These are phyloP conservation scores for Podaxis sp. DNA, from an alignment of 768 basidiomycete genomes.

Conservation along the genomic window DNA sequence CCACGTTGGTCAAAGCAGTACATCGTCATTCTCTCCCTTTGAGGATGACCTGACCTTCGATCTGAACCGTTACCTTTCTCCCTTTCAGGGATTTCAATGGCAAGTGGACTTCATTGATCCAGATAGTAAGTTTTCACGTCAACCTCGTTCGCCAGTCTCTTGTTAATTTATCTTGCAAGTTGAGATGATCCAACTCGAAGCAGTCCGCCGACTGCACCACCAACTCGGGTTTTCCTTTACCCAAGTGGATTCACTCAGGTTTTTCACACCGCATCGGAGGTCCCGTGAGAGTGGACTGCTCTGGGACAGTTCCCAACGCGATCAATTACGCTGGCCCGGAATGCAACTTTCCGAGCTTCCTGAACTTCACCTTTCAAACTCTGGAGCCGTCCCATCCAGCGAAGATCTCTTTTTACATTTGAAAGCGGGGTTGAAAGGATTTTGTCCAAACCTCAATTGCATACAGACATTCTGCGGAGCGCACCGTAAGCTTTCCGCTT, in stretches of 20 bases:
- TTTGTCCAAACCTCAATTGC: slow-evolving; percentile 46
- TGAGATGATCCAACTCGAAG: slow-evolving; percentile 46
- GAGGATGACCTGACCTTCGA: slow-evolving; percentile 42
- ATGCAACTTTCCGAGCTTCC: slow-evolving; percentile 12
- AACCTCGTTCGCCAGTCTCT: neutral
- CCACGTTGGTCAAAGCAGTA: neutral
- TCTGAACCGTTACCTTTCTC: slow-evolving; percentile 19
- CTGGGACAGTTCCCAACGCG: slow-evolving; percentile 39
- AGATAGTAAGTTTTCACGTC: slow-evolving; percentile 35
- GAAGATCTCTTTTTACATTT: slow-evolving; percentile 28
- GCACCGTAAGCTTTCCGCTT: slow-evolving; percentile 24
- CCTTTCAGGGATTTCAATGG: slow-evolving; percentile 27
- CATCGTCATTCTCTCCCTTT: slow-evolving; percentile 36
- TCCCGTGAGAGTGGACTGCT: slow-evolving; percentile 32
- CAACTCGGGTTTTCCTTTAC: slow-evolving; percentile 22
- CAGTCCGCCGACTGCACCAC: slow-evolving; percentile 32
- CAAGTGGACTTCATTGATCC: slow-evolving; percentile 39
- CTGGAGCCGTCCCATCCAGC: slow-evolving; percentile 13
- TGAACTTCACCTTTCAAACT: slow-evolving; percentile 5
- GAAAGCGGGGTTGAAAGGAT: slow-evolving; percentile 25
- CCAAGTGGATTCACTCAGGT: slow-evolving; percentile 30
- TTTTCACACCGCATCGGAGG: slow-evolving; percentile 18
- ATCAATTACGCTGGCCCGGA: slow-evolving; percentile 34
- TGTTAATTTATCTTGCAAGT: slow-evolving; percentile 22
- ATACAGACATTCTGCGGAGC: slow-evolving; percentile 32